These are phyloP conservation scores for Rhododendron vialii DNA, from an alignment of 148 eudicot species.

Conservation along the genomic window DNA sequence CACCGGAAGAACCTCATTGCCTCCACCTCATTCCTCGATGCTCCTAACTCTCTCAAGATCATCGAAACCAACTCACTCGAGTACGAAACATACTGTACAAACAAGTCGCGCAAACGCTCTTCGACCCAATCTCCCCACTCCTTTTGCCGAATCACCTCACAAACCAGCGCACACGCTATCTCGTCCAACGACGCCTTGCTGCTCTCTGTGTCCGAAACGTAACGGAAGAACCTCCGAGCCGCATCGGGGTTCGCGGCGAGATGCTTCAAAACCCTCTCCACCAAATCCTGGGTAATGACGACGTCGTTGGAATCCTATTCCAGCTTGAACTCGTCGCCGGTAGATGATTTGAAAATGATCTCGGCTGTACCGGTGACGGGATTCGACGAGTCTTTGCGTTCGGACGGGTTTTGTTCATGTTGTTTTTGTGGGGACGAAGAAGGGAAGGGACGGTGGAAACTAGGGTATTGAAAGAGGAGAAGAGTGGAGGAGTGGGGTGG, in stretches of 20 bases:
- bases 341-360: conserved; percentile 37
- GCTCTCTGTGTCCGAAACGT: conserved; percentile 42
- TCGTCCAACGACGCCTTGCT: conserved; percentile 36
- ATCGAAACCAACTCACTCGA: conserved; percentile 42
- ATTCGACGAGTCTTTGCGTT: conserved; percentile 17
- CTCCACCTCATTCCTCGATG: no score
- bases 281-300: conserved; percentile 17
- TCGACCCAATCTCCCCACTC: conserved; percentile 76
- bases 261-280: no score
- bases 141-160: conserved; percentile 30
- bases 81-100: conserved; percentile 15
- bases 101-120: conserved; percentile 32
- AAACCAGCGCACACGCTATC: conserved; percentile 26
- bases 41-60: no score
- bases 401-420: conserved; percentile 6
- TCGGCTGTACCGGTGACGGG: conserved; percentile 17
- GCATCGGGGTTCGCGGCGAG: conserved; percentile 14
- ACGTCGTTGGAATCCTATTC: conserved; percentile 46
- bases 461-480: conserved; percentile 9
- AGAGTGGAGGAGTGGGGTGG: conserved; percentile 1
- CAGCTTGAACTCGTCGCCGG: conserved; percentile 35
- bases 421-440: conserved; percentile 20
- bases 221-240: conserved; percentile 45
- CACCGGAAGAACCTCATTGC: no score
- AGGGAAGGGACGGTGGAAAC: conserved; percentile 20